Evolutionary conservation across 176 grass and related monocot genomes (phyloP).

Genomic region (Carex pumila): DNA sequence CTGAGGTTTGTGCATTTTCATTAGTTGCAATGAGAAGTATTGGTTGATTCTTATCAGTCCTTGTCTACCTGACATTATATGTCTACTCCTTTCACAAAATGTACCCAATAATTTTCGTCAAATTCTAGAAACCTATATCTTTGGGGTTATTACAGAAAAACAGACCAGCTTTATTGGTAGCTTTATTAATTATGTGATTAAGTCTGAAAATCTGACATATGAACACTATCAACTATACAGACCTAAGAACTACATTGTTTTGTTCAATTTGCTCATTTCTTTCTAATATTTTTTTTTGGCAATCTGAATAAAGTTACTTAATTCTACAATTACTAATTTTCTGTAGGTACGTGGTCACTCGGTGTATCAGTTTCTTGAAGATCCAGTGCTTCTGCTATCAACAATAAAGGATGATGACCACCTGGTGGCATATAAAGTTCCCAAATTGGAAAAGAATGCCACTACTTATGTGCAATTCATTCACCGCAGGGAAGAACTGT

Average conservation of each 20-base stretch:
- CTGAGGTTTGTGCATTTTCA: conserved; percentile 55
- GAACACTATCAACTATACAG: neutral
- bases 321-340: conserved; percentile 19
- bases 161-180: neutral
- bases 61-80: neutral
- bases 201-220: neutral
- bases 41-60: neutral
- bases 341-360: conserved; percentile 74
- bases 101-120: neutral
- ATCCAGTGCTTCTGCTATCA: conserved; percentile 74
- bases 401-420: conserved; percentile 84
- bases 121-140: neutral
- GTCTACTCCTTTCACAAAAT: neutral
- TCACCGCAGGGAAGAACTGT: conserved; percentile 81
- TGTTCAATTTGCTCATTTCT: neutral
- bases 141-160: neutral
- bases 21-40: neutral
- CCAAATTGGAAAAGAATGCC: conserved; percentile 56
- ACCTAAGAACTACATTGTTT: neutral
- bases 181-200: neutral
- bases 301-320: conserved; percentile 21
- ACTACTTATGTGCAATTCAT: conserved; percentile 83
- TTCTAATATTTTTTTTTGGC: conserved; percentile 10
- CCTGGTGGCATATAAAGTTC: conserved; percentile 81
- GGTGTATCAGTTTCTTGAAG: conserved; percentile 75